Percentiles rank a stretch among this genome's conserved stretches.
These are phyloP conservation scores for Cymbidium sinense DNA, from an alignment of 106 monocot species.

Conservation along the genomic window DNA sequence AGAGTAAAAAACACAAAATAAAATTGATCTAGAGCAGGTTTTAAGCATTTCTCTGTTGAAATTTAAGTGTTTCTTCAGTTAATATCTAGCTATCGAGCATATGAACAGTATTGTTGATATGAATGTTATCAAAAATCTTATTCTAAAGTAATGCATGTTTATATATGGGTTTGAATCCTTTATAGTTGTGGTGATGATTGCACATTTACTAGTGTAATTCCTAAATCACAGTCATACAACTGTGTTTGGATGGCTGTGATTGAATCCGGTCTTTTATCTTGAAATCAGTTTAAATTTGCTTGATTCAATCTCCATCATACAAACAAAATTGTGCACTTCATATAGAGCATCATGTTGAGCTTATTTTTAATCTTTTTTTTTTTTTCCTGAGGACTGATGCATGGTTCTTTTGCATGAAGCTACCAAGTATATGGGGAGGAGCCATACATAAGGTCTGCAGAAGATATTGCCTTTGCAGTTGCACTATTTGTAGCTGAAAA, in stretches of 20 bases:
- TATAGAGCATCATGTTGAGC: background rate
- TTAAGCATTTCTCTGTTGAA: too few species aligned
- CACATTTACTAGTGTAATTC: too few species aligned
- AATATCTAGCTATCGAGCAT: too few species aligned
- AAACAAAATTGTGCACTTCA: background rate
- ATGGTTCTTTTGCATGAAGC: conserved; percentile 24
- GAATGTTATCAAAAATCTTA: background rate
- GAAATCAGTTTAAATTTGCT: too few species aligned
- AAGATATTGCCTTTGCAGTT: conserved; percentile 78
- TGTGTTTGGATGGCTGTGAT: too few species aligned
- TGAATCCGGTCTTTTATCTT: too few species aligned
- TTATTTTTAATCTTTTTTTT: background rate
- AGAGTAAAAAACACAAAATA: too few species aligned
- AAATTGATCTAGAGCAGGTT: too few species aligned
- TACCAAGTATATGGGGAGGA: conserved; percentile 64
- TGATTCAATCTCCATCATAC: too few species aligned
- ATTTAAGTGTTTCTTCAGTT: too few species aligned
- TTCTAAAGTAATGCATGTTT: background rate
- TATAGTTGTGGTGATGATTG: too few species aligned
- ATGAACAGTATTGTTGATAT: background rate
- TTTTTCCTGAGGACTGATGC: conserved; percentile 1
- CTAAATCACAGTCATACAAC: too few species aligned
- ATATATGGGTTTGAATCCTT: background rate
- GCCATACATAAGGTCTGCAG: conserved; percentile 39
- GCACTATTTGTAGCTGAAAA: conserved; percentile 67